Conservation (phyloP, 116 monocot species). For the Iris pallida region DNA sequence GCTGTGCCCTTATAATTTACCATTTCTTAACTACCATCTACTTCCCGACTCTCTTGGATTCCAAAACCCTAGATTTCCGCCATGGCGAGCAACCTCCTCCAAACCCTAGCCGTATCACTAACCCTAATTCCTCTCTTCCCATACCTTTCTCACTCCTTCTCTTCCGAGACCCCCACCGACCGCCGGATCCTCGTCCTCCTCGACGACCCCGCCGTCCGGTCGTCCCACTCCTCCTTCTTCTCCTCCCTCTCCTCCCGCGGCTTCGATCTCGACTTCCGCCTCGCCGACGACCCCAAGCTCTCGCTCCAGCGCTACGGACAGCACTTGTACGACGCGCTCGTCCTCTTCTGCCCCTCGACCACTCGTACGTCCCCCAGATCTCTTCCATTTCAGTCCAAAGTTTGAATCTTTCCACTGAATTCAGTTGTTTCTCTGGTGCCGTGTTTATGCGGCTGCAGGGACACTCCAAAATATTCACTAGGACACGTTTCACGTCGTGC, state of each 20-base stretch:
- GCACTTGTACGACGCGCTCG: constrained; percentile 75
- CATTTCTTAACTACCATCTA: too few relatives aligned
- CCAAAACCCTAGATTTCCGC: not conserved
- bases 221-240: constrained; percentile 89
- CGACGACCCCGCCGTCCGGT: constrained; percentile 76
- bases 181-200: constrained; percentile 77
- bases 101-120: too few relatives aligned
- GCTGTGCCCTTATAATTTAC: too few relatives aligned
- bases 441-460: not conserved
- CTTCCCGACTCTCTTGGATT: too few relatives aligned
- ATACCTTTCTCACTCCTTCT: constrained; percentile 19
- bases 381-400: not conserved
- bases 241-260: constrained; percentile 66
- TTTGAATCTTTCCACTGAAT: not conserved
- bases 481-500: too few relatives aligned
- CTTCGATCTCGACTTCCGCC: constrained; percentile 74
- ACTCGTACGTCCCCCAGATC: constrained; percentile 30
- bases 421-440: not conserved
- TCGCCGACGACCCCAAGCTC: constrained; percentile 71
- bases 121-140: constrained; percentile 6
- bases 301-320: constrained; percentile 71
- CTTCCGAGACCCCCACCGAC: constrained; percentile 43
- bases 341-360: constrained; percentile 75
- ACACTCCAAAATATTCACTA: too few relatives aligned
- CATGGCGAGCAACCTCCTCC: not conserved